Conservation (phyloP, 805 yeast genomes). For the Candida namnaoensis region DNA sequence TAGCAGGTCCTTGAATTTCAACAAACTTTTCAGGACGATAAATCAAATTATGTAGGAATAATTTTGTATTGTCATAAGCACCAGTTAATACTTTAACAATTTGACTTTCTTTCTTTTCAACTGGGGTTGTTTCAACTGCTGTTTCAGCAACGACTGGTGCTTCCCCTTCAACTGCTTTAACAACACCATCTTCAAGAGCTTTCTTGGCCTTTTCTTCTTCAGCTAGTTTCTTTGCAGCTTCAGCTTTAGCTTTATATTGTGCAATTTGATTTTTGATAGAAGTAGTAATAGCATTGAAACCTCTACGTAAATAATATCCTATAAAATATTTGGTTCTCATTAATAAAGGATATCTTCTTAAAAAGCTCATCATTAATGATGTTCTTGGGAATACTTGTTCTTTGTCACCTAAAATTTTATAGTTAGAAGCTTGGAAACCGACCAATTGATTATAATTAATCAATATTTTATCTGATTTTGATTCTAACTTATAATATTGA, state of each 20-base stretch:
- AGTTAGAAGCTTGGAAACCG: background rate
- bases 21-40: background rate
- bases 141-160: background rate
- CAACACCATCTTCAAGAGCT: background rate
- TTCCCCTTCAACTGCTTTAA: no score
- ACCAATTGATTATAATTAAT: no score
- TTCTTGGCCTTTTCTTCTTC: background rate
- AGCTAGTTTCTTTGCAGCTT: background rate
- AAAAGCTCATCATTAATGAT: background rate
- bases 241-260: background rate
- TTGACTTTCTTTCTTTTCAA: no score
- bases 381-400: background rate
- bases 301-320: background rate
- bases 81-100: no score
- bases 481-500: background rate
- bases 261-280: background rate
- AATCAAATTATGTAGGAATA: no score
- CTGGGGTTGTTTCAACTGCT: no score
- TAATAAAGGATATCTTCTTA: background rate
- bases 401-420: background rate
- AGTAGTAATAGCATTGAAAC: background rate
- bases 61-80: background rate
- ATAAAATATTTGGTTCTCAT: background rate
- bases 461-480: background rate
- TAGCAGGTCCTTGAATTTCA: background rate